Evolutionary conservation across 257 asterid genomes (phyloP), one percentile per base, ranked within the genome.

Genomic region (Capsicum baccatum): DNA sequence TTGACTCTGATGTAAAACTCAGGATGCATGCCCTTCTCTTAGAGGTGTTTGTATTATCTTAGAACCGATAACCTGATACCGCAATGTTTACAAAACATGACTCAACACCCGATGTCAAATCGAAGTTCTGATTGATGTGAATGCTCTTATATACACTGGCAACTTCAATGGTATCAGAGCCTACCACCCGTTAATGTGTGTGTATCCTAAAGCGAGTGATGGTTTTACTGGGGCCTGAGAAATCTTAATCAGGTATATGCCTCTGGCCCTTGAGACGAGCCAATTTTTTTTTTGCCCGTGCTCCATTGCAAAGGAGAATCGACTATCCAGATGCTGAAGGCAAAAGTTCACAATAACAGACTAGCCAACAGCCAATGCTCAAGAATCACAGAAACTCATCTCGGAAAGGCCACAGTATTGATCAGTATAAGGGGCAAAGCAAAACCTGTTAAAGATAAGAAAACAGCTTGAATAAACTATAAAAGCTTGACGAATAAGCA

Each of bases 341-440:
- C 64, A 52, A 52, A 76, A 26, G 48, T 52, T 26, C 63, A 76
- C 54, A 63, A 76, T 19, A 76, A 54, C 26, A 14, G 26, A 76
- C 81, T 76, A 13, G 48, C 81, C 64, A 76, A 76, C 26, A 48
- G 48, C 5, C 13, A 0, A 39, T 5, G 10, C 21, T 76, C 26
- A 76, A 76, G 63, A 26, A 26, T 52, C 81, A 54, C 64, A n/a
- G 17, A 44, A 71, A 9, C 79, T 16, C 79, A 54, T 47, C 81
- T 50, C 42, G 2, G 33, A 26, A 76, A 15, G 39, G 63, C 0
- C 3, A 0, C 44, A 50, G 16, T n/a, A 26, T 54, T 52, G 47
- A 54, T 76, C 48, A 76, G 81, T 76, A 0, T 8, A 76, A 74
- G 57, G 81, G 57, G 64, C 48, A 76, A 76, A 13, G 15, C 42